Evolutionary conservation across 805 yeast genomes (phyloP), one percentile per base, ranked within the genome.

Genomic region (Sporopachydermia lactativora): DNA sequence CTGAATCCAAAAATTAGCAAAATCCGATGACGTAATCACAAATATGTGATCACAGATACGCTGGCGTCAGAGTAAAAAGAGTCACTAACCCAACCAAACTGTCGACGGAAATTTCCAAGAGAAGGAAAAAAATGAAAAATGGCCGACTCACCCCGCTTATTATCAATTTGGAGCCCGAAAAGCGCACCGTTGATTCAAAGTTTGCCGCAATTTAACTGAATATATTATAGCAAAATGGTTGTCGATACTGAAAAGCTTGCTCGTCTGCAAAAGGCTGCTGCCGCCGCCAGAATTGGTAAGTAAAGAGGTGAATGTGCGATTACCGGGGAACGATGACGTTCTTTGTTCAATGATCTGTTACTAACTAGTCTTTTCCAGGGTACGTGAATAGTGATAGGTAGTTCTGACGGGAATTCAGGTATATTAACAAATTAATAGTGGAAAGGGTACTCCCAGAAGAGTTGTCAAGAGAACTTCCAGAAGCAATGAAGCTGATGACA

Each of bases 241-340:
- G 71, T 81, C 64, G 95, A 86, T 68, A 94, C 88, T 70, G 95
- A 81, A 66, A 85, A 84, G 70, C 70, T 81, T 70, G 94, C 94
- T 56, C 85, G 82, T 70, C 75, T 88, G 64, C 94, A 85, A 64
- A 83, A 82, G 66, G 72, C 81, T 52, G 74, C 82, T 58, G 73
- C 82, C 65, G 70, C 74, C 68, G 79, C 73, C 70, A 88, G 92
- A 59, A 78, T 81, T 54, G 92, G 88, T 58, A 68, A 60, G 58
- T 46, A 35, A n/a, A 34, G 13, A 13, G 15, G 19, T 15, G 15
- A n/a, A n/a, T n/a, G n/a, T n/a, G n/a, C n/a, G n/a, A n/a, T n/a
- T n/a, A n/a, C n/a, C n/a, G n/a, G n/a, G n/a, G n/a, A n/a, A n/a
- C n/a, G n/a, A n/a, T n/a, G n/a, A n/a, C n/a, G n/a, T n/a, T n/a